Conservation (phyloP, 23 red algal genomes). For the Gracilaria vermiculophylla region DNA sequence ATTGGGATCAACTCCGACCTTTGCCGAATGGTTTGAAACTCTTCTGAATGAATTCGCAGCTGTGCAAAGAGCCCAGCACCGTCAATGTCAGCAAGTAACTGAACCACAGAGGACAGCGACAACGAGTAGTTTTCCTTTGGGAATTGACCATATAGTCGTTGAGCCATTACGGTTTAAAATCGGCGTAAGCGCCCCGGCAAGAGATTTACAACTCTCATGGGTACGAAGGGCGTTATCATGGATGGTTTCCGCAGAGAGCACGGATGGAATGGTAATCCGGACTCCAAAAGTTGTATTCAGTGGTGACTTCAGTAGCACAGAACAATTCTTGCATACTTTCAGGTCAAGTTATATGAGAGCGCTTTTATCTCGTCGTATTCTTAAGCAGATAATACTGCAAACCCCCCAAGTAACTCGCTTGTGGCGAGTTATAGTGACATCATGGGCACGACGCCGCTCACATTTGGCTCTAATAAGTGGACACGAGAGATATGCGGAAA, state of each 20-base stretch:
- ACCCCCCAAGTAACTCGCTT: not conserved
- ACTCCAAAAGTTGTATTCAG: conserved; percentile 39
- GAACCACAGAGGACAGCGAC: not conserved
- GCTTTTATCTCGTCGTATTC: not conserved
- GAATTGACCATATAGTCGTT: conserved; percentile 44
- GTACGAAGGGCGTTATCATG: not conserved
- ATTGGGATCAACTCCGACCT: conserved; percentile 23
- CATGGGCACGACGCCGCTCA: conserved; percentile 4
- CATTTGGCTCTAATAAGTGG: not conserved
- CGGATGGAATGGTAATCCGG: not conserved
- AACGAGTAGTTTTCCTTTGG: not conserved
- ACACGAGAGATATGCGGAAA: not conserved
- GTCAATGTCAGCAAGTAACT: not conserved
- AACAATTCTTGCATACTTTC: not conserved
- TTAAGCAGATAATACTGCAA: not conserved
- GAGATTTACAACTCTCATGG: not conserved
- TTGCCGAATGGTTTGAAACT: conserved; percentile 19
- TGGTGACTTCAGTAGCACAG: conserved; percentile 31
- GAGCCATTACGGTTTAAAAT: conserved; percentile 16
- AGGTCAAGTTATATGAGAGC: not conserved
- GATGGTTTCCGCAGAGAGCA: conserved; percentile 17
- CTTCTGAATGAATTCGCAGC: not conserved
- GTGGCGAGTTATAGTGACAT: not conserved
- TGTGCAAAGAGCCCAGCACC: not conserved
- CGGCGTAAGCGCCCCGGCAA: conserved; percentile 23